Evolutionary conservation across 2,329 filamentous ascomycete species (phyloP).

Genomic region (Beauveria caledonica): DNA sequence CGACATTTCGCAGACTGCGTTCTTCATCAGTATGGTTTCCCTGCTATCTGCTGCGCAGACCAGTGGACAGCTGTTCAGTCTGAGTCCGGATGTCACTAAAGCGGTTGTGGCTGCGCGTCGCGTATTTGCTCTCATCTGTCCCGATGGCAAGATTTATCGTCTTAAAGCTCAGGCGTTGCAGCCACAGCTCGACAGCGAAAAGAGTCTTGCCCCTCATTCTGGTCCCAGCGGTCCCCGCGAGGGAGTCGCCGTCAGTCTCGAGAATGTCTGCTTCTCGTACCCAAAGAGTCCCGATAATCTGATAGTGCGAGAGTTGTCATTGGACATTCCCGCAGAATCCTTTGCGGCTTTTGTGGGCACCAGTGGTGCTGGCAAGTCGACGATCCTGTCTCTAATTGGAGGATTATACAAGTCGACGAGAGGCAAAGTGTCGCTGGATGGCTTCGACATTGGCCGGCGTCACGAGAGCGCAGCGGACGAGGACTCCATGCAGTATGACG

Average conservation of each 20-base stretch:
- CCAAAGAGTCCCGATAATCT: slow-evolving; percentile 6
- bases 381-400: slow-evolving; percentile 5
- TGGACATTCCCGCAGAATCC: slow-evolving; percentile 3
- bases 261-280: slow-evolving; percentile 12
- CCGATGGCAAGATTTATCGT: not conserved
- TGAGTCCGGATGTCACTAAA: slow-evolving; percentile 55
- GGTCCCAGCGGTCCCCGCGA: not conserved
- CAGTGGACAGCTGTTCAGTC: slow-evolving; percentile 56
- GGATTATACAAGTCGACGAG: slow-evolving; percentile 7
- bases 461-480: not conserved
- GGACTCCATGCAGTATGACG: not conserved
- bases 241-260: slow-evolving; percentile 6
- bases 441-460: slow-evolving; percentile 15
- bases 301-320: not conserved
- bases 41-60: slow-evolving; percentile 54
- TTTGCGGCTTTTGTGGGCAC: slow-evolving; percentile 7
- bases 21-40: slow-evolving; percentile 55
- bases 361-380: slow-evolving; percentile 11
- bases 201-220: not conserved
- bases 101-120: slow-evolving; percentile 44
- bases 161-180: not conserved
- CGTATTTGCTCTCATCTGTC: slow-evolving; percentile 29
- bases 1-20: slow-evolving; percentile 46
- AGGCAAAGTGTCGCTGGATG: slow-evolving; percentile 2
- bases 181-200: slow-evolving; percentile 8